Evolutionary conservation across 2,329 filamentous ascomycete species (phyloP).

Genomic region (Talaromyces sp.): DNA sequence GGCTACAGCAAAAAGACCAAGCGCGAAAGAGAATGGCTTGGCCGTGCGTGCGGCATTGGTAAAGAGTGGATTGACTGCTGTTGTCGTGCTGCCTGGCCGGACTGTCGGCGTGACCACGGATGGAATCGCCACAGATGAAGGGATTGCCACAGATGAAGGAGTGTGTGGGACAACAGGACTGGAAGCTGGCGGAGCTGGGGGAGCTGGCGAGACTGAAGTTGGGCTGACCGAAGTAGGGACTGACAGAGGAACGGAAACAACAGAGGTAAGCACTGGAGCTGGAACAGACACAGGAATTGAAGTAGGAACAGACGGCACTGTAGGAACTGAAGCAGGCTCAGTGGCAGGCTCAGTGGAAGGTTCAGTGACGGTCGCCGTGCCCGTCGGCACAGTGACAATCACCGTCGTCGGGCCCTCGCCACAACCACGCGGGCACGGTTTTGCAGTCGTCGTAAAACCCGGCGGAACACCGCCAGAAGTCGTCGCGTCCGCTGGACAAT

Average conservation of each 20-base stretch:
- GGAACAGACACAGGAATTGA: neutral
- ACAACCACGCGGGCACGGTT: conserved; percentile 32
- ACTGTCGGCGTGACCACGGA: neutral
- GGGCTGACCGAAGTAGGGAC: neutral
- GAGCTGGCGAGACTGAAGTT: neutral
- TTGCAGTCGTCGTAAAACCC: conserved; percentile 37
- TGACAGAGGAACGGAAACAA: neutral
- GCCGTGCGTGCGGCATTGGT: conserved; percentile 6
- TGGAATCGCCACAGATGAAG: neutral
- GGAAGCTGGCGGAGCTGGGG: neutral
- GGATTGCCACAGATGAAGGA: neutral
- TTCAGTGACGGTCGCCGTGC: neutral
- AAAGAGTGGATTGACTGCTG: conserved; percentile 5
- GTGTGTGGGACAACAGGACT: neutral
- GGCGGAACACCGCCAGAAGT: conserved; percentile 20
- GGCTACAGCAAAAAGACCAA: neutral
- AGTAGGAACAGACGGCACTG: neutral
- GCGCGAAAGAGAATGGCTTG: neutral
- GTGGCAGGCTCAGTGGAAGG: neutral
- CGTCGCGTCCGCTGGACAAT: conserved; percentile 27
- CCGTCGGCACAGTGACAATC: conserved; percentile 26
- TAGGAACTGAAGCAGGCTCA: neutral
- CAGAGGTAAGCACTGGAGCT: neutral
- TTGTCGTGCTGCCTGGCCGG: neutral
- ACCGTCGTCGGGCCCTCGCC: conserved; percentile 34